phyloP scores from a whole-genome alignment of 2,329 filamentous ascomycete species.

The Tolypocladium endophyticum region DNA sequence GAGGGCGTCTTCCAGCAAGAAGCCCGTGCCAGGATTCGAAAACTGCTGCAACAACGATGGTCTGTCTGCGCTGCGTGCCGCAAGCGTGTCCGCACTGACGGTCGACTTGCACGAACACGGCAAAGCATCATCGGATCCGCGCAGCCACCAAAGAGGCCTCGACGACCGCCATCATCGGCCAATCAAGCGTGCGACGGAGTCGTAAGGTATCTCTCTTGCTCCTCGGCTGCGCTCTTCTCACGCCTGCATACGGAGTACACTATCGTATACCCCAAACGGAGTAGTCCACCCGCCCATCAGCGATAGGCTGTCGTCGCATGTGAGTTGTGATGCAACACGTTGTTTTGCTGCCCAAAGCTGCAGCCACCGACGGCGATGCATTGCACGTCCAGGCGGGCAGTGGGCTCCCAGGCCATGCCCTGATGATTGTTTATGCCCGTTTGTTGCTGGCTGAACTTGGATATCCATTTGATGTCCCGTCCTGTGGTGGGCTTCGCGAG shows the following conservation, averaged over 20 bases:
- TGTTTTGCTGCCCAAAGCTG: background rate
- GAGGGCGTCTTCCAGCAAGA: background rate
- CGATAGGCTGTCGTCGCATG: background rate
- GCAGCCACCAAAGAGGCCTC: background rate
- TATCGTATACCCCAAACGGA: too few species aligned
- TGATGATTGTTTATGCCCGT: background rate
- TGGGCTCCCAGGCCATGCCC: background rate
- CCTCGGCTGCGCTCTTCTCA: background rate
- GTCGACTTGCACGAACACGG: background rate
- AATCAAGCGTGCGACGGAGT: background rate
- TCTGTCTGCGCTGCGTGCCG: background rate
- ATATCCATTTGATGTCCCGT: background rate
- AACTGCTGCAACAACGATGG: background rate
- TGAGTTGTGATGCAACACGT: background rate
- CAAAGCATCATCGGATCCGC: background rate
- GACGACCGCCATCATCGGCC: background rate
- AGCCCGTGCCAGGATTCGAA: background rate
- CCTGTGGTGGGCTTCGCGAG: background rate
- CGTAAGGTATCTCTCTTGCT: too few species aligned
- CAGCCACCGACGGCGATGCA: background rate
- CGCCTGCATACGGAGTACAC: background rate
- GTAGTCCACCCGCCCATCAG: too few species aligned
- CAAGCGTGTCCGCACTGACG: background rate
- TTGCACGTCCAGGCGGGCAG: background rate
- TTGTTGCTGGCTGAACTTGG: background rate